phyloP scores from a whole-genome alignment of 2,329 filamentous ascomycete genomes.

The Fusarium liriodendri region DNA sequence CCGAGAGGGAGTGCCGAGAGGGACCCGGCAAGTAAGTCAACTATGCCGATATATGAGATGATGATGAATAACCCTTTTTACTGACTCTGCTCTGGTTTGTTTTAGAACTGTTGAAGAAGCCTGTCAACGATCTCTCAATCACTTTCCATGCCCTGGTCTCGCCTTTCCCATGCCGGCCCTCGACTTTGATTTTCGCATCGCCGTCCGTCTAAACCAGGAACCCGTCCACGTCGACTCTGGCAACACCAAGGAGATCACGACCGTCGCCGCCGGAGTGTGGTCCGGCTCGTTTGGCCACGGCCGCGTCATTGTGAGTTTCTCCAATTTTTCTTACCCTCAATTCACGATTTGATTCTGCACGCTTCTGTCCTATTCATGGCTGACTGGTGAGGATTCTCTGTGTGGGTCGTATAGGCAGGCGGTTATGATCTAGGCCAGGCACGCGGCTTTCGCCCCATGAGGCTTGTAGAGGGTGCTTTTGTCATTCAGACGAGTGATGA shows the following conservation, averaged over 20 bases:
- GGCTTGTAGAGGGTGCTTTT: slow-evolving; percentile 61
- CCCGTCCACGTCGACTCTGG: slow-evolving; percentile 56
- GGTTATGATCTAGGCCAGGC: slow-evolving; percentile 57
- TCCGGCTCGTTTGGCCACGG: slow-evolving; percentile 62
- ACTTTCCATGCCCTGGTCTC: slow-evolving; percentile 56
- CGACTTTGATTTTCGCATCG: slow-evolving; percentile 63
- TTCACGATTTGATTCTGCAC: slow-evolving; percentile 5
- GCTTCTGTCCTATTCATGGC: slow-evolving; percentile 20
- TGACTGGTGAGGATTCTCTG: slow-evolving; percentile 36
- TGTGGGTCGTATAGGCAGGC: slow-evolving; percentile 48
- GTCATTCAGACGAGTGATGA: slow-evolving; percentile 61
- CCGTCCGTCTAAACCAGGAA: slow-evolving; percentile 57
- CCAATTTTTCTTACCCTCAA: not conserved
- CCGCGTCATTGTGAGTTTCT: slow-evolving; percentile 56
- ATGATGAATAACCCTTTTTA: slow-evolving; percentile 4
- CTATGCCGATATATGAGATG: not conserved
- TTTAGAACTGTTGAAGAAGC: slow-evolving; percentile 51
- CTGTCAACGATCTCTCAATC: slow-evolving; percentile 52
- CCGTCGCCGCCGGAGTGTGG: slow-evolving; percentile 60
- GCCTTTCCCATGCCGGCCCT: slow-evolving; percentile 59
- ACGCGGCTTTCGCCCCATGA: slow-evolving; percentile 54
- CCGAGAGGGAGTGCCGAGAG: slow-evolving; percentile 42
- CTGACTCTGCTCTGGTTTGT: slow-evolving; percentile 33
- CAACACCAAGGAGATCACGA: slow-evolving; percentile 61
- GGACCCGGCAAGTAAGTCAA: slow-evolving; percentile 43